Evolutionary conservation across 1,284 basidiomycete genomes (phyloP), one percentile per base, ranked within the genome.

Genomic region (Leccinum pseudoinsigne): DNA sequence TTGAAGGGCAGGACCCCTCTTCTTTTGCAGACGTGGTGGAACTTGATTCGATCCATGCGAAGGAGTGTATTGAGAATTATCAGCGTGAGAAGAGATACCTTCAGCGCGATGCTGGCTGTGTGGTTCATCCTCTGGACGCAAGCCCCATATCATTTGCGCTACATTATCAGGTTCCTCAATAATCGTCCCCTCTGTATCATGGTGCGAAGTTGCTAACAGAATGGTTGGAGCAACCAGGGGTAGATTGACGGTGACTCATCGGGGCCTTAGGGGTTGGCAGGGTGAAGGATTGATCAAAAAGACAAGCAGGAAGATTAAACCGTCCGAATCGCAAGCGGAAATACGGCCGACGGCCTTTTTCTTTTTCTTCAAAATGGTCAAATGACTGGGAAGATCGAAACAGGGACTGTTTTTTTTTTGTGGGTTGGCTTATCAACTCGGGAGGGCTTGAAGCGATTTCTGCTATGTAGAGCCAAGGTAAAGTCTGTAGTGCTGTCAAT

Each of bases 1-100:
- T 57, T 74, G 72, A 14, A 66, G 66, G 5, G 54, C n/a, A n/a
- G 55, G n/a, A 9, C 21, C 54, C 59, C 56, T 67, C 63, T 73
- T 74, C 56, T 70, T 76, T 60, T 74, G 76, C 45, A 64, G 59
- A 61, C 70, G 73, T 4, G 63, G 62, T 8, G 61, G 65, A 21
- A 55, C 58, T 12, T 68, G 66, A 16, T 57, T 36, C 11, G 55
- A 8, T 59, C 51, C 68, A 57, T 67, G 64, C 6, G 56, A 57
- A 51, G 53, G 60, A 34, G 54, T 34, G 7, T 63, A 65, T 56
- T 65, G 68, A 61, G 56, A 36, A 36, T 53, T 55, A 21, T 73
- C 67, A 12, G 40, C 23, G 28, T 64, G 40, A 23, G 65, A 40
- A 26, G 26, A 26, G 26, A 26, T 26, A 26, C 26, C 26, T 26